These are phyloP conservation scores for Tephrocybe sp. DNA, from an alignment of 768 basidiomycete genomes.

Conservation along the genomic window DNA sequence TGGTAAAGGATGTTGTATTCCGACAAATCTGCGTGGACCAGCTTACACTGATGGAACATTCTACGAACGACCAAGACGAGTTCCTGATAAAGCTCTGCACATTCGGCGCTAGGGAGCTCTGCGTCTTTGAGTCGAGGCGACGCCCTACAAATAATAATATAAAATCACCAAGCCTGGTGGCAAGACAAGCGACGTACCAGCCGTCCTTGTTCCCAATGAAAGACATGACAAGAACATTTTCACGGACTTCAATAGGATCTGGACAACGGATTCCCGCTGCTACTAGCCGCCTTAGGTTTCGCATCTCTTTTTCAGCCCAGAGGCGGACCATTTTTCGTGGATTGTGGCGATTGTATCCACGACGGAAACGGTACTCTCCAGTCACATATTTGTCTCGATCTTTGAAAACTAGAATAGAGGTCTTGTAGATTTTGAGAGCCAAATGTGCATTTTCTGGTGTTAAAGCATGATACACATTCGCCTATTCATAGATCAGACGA, in stretches of 20 bases:
- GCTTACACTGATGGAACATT: conserved; percentile 87
- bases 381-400: conserved; percentile 96
- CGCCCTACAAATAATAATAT: conserved; percentile 50
- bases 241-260: conserved; percentile 87
- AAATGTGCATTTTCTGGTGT: conserved; percentile 56
- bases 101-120: conserved; percentile 39
- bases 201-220: conserved; percentile 83
- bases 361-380: conserved; percentile 93
- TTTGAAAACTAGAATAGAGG: conserved; percentile 96
- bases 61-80: conserved; percentile 75
- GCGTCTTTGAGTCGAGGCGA: conserved; percentile 95
- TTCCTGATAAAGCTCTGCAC: conserved; percentile 69
- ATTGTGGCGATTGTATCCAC: conserved; percentile 85
- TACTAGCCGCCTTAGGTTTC: conserved; percentile 83
- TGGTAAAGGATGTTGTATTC: conserved; percentile 98
- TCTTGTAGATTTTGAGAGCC: conserved; percentile 98
- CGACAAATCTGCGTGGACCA: conserved; percentile 96
- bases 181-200: conserved; percentile 51
- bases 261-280: conserved; percentile 86
- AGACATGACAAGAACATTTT: conserved; percentile 95
- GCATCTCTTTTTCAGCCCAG: conserved; percentile 99
- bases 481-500: conserved; percentile 44
- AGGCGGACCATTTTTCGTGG: conserved; percentile 98
- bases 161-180: not conserved
- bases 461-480: conserved; percentile 94